Percentiles rank a stretch among this genome's conserved stretches.
Evolutionary conservation across 352 stramenopile genomes (phyloP).

Genomic region (Phytophthora lateralis): DNA sequence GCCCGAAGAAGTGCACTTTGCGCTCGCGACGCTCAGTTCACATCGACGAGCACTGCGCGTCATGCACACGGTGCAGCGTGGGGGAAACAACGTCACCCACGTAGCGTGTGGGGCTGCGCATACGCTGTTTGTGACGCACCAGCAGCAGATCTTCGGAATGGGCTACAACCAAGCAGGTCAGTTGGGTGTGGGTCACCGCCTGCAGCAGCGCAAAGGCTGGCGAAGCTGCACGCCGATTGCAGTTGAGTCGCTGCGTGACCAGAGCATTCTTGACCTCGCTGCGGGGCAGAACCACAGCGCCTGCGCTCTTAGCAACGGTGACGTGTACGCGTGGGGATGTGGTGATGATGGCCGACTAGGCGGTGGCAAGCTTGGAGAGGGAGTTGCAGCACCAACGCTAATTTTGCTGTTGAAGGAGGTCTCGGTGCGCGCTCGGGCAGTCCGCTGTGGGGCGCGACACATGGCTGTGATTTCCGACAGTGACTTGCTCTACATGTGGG

Average conservation of each 20-base stretch:
- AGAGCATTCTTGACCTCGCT: conserved; percentile 72
- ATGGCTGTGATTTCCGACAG: conserved; percentile 69
- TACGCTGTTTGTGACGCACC: conserved; percentile 78
- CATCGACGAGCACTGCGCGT: conserved; percentile 57
- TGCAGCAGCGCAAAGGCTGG: conserved; percentile 69
- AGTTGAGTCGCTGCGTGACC: conserved; percentile 53
- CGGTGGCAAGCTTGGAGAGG: conserved; percentile 41
- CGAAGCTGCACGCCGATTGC: conserved; percentile 65
- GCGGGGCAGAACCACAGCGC: conserved; percentile 79
- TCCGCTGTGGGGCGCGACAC: conserved; percentile 73
- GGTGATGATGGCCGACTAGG: conserved; percentile 73
- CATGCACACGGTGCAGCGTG: conserved; percentile 61
- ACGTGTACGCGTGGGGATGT: conserved; percentile 80
- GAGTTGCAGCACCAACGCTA: conserved; percentile 38
- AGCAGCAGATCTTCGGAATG: conserved; percentile 78
- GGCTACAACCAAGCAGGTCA: conserved; percentile 84
- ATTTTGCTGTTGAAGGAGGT: conserved; percentile 48
- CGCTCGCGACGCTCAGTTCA: conserved; percentile 47
- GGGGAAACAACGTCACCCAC: conserved; percentile 64
- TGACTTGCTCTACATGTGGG: conserved; percentile 79
- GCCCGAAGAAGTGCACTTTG: conserved; percentile 65
- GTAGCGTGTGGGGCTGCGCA: conserved; percentile 71
- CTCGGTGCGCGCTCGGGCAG: conserved; percentile 43
- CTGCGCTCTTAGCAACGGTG: conserved; percentile 71
- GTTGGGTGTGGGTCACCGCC: conserved; percentile 63